Evolutionary conservation across 129 eudicot genomes (phyloP), one percentile per base, ranked within the genome.

Genomic region (Ambrosia artemisiifolia): DNA sequence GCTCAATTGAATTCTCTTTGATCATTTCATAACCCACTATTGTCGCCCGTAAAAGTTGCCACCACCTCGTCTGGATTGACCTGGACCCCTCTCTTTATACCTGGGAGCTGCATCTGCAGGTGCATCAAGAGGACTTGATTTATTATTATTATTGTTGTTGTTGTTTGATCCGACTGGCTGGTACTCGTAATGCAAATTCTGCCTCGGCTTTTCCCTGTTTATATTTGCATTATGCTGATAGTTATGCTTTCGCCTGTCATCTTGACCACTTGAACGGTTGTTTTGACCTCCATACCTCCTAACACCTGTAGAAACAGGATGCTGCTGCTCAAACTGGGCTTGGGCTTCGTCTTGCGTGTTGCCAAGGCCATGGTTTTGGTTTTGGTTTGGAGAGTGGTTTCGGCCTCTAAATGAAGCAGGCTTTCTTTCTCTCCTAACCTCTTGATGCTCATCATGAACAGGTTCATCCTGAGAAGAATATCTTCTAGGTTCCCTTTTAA

Each of bases 141-240:
- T 81, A 66, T 72, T 80, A 64, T 47, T 81, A 66, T 70, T 80
- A 64, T 46, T 81, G 60, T 63, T 78, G 71, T 81, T 69, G 38
- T 55, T 85, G 69, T 73, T 67, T 3, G 84, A 75, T 53, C 93
- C 99, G 44, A 90, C 95, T 18, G 99, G 96, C 85, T 90, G 97
- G 83, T 94, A 90, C 76, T 90, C 97, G 28, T 80, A 88, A 54
- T 90, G 97, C 64, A 70, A 59, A 75, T 86, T 88, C 24, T 87
- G 87, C 81, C 88, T 76, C 61, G 64, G 90, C 40, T 85, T 85
- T 46, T 87, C 98, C 16, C 88, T 84, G 73, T 76, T 82, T 66
- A 73, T 48, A 70, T 74, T 64, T 17, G 68, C 77, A 56, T 56
- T 67, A 56, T 75, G 62, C 51, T 50, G 65, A 57, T 57, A 57